Evolutionary conservation across 106 monocot genomes (phyloP), one percentile per base, ranked within the genome.

Genomic region (Acanthochlamys bracteata): DNA sequence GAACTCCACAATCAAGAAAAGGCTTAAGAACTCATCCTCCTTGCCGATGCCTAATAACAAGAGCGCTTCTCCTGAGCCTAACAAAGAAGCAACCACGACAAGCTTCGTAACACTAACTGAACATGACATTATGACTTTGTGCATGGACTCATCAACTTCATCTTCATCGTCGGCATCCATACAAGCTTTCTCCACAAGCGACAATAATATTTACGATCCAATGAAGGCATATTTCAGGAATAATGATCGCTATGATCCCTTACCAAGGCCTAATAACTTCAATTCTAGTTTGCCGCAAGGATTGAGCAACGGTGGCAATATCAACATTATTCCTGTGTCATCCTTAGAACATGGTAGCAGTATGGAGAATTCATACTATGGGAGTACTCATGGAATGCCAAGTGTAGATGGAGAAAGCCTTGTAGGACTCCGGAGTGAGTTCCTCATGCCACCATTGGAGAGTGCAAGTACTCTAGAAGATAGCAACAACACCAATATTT

Each of bases 1-100:
- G 92, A 92, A 92, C 66, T 92, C 92, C n/a, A 92, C 92, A 12
- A 84, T 92, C 59, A 92, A 92, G 66, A 92, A 92, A 69, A 78
- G 84, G 74, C 73, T 87, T 33, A 90, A 86, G 77, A 79, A 71
- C 39, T 60, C 79, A 6, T 53, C 72, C 4, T 22, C 76, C 1
- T 20, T 69, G 3, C 39, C 46, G 25, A 42, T 46, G 25, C n/a
- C n/a, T n/a, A n/a, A n/a, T 19, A 63, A 61, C 15, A 53, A 61
- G 24, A 46, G 45, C n/a, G 14, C 45, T 8, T 56, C 53, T 7
- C 65, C 55, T 21, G 72, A 64, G 41, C 57, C 57, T 33, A 68
- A 61, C 39, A 75, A 69, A 41, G n/a, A 53, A 12, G 52, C 42
- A 7, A 43, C 20, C 14, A 68, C 22, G 0, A 25, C 19, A 14